Evolutionary conservation across 2,329 filamentous ascomycete species (phyloP), one percentile per base, ranked within the genome.

Genomic region (Verticillium nubilum): DNA sequence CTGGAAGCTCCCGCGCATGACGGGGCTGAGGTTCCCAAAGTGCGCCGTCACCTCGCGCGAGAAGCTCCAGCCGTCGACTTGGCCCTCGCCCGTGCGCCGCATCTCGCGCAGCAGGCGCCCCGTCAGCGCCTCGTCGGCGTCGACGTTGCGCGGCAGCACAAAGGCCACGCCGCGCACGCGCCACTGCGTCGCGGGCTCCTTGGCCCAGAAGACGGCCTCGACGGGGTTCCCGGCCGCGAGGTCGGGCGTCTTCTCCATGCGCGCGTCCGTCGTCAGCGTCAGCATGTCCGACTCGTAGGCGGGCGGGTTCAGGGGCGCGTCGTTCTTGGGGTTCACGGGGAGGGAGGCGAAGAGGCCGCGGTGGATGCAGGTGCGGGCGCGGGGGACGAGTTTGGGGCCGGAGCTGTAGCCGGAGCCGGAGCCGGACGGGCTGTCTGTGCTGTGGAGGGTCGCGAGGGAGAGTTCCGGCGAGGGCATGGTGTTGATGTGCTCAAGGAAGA

Each of bases 181-280:
- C 76, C 87, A 95, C 19, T 89, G 90, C 60, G 78, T 80, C 61
- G 94, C 85, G 94, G 94, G 98, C 77, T 98, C 94, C 17, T 86
- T 89, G 10, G 87, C 78, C 94, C 93, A 98, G 72, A 90, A 95
- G 12, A 92, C 84, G 6, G 87, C 91, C 75, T 97, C 94, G n/a
- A 94, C 85, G 2, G 83, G 80, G 42, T 91, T 86, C 35, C 87
- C 82, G 79, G 26, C 74, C 5, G 75, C 80, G 3, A 98, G 74
- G 73, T 97, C 88, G 2, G 79, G 78, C 0, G 89, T 80, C 78
- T 98, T 98, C 61, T 87, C 83, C 91, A 96, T 97, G 53, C 94
- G 85, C 9, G 85, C 85, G 72, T 98, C 95, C 0, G 92, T 97
- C 1, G 94, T 97, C 68, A 97, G 88, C 1, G 89, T 88, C 3